These are phyloP conservation scores for Aspergillus aculeatus DNA, from an alignment of 2,329 filamentous ascomycete species.

Conservation along the genomic window DNA sequence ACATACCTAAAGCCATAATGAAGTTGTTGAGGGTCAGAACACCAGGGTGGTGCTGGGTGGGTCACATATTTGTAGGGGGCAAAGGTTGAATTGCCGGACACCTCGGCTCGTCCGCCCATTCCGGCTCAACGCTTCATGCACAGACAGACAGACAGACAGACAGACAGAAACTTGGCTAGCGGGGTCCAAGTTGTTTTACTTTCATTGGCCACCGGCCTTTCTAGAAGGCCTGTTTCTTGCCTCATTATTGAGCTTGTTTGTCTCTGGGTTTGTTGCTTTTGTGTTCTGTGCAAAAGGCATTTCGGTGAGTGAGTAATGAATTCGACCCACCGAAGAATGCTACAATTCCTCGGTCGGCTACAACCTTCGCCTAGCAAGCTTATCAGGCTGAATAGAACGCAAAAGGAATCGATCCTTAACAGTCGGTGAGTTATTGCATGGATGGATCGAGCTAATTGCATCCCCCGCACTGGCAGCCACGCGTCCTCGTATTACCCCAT, in stretches of 20 bases:
- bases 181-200: neutral
- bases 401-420: no score
- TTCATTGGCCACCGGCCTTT: neutral
- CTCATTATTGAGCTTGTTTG: neutral
- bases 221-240: neutral
- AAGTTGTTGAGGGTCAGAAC: neutral
- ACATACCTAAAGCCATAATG: slow-evolving; percentile 8
- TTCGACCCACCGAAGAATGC: neutral
- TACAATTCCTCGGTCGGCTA: neutral
- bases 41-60: neutral
- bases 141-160: neutral
- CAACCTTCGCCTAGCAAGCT: neutral
- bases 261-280: no score
- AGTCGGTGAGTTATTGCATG: no score
- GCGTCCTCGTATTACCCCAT: neutral
- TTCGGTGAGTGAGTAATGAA: no score
- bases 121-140: neutral
- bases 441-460: neutral
- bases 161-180: neutral
- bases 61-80: neutral
- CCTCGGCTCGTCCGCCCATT: neutral
- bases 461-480: neutral
- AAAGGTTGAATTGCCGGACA: neutral
- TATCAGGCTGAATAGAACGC: neutral
- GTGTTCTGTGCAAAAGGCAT: neutral